A percentile compares a stretch with the other conserved stretches of the same genome.
Conservation (phyloP, 208 protist species). For the Trypanosomatidae sp. region DNA sequence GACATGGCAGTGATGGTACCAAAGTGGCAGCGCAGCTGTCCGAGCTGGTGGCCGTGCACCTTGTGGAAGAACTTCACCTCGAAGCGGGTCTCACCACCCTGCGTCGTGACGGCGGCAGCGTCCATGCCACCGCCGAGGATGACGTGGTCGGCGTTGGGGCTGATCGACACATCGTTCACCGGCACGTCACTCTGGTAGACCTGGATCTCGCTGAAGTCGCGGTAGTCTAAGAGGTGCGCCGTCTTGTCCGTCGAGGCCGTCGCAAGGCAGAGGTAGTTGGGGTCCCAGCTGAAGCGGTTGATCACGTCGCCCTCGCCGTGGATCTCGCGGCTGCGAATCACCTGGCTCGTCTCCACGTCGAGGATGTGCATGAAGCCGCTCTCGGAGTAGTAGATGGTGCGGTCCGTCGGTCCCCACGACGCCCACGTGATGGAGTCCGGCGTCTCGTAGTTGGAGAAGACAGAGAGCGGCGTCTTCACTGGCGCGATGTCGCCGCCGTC, state of each 20-base stretch:
- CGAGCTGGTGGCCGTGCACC: constrained; percentile 95
- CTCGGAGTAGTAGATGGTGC: constrained; percentile 94
- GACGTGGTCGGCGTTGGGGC: constrained; percentile 88
- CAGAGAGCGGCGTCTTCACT: constrained; percentile 61
- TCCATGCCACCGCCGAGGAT: constrained; percentile 98
- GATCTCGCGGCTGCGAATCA: constrained; percentile 63
- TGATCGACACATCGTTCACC: constrained; percentile 97
- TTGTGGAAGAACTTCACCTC: constrained; percentile 98
- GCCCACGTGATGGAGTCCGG: constrained; percentile 87
- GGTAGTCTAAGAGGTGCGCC: constrained; percentile 94
- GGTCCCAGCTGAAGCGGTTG: constrained; percentile 90
- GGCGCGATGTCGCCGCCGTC: constrained; percentile 61
- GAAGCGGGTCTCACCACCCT: constrained; percentile 91
- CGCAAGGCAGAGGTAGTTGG: constrained; percentile 92
- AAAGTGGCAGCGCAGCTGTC: constrained; percentile 97
- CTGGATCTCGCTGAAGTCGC: constrained; percentile 92
- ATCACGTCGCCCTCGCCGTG: constrained; percentile 66
- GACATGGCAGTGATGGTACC: constrained; percentile 97
- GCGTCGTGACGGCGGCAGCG: constrained; percentile 95
- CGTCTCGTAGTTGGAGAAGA: constrained; percentile 53
- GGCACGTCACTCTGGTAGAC: constrained; percentile 96
- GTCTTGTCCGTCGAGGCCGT: constrained; percentile 95
- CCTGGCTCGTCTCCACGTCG: constrained; percentile 89
- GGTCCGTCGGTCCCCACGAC: constrained; percentile 96
- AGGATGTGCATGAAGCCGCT: constrained; percentile 93